Evolutionary conservation across 345 rosid species (phyloP).

Genomic region (Anastatica hierochuntica): DNA sequence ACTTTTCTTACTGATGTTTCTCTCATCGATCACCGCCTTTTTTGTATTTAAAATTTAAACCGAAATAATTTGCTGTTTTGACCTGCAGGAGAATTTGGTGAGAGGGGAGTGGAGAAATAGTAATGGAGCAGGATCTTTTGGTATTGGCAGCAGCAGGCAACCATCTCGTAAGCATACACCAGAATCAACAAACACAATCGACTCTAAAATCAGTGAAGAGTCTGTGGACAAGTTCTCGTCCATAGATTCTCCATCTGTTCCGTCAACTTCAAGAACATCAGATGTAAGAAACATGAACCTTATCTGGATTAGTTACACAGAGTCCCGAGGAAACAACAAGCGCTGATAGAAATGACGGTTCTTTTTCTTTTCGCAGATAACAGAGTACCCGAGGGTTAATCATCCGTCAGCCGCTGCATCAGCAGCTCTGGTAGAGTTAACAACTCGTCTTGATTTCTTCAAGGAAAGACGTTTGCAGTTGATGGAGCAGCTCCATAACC

Average conservation of each 20-base stretch:
- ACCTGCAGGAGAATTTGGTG: conserved; percentile 46
- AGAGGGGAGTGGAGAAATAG: conserved; percentile 68
- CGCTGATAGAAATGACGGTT: too few relatives aligned
- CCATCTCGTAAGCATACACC: conserved; percentile 51
- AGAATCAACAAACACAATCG: conserved; percentile 50
- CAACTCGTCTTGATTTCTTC: conserved; percentile 90
- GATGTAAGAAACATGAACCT: too few relatives aligned
- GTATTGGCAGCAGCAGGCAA: conserved; percentile 69
- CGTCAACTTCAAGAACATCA: conserved; percentile 69
- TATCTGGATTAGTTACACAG: too few relatives aligned
- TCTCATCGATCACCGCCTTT: conserved; percentile 8
- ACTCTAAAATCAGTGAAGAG: conserved; percentile 65
- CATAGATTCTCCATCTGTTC: conserved; percentile 54
- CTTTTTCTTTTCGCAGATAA: conserved; percentile 44
- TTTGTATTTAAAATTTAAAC: too few relatives aligned
- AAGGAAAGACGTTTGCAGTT: conserved; percentile 94
- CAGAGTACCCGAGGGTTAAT: conserved; percentile 60
- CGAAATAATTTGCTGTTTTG: conserved; percentile 4
- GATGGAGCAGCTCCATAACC: conserved; percentile 92
- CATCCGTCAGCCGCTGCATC: conserved; percentile 64
- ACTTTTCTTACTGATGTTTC: not conserved
- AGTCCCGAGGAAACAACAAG: too few relatives aligned
- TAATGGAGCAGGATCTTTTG: conserved; percentile 54
- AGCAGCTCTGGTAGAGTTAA: conserved; percentile 78
- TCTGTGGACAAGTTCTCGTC: conserved; percentile 59